A percentile compares a stretch with the other conserved stretches of the same genome.
These are phyloP conservation scores for Vanderwaltozyma tropicalis DNA, from an alignment of 805 yeast species.

Conservation along the genomic window DNA sequence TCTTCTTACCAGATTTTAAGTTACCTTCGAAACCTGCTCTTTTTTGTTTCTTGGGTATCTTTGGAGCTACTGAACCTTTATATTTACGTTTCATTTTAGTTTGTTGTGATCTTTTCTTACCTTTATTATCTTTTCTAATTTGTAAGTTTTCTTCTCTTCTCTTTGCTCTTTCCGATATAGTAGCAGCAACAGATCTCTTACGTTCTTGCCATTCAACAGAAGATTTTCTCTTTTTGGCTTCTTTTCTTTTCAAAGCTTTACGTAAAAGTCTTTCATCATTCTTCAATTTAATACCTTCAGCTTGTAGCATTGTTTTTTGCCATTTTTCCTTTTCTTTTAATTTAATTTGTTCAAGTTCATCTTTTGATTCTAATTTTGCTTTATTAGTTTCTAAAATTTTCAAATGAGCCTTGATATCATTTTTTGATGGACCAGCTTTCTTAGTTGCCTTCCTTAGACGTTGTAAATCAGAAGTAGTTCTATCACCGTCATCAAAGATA, in stretches of 20 bases:
- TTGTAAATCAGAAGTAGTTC: slow-evolving; percentile 62
- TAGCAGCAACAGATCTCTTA: slow-evolving; percentile 65
- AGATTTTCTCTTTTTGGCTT: slow-evolving; percentile 71
- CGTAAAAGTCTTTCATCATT: slow-evolving; percentile 84
- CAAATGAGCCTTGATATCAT: slow-evolving; percentile 78
- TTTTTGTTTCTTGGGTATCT: slow-evolving; percentile 14
- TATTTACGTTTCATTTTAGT: slow-evolving; percentile 56
- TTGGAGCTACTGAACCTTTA: slow-evolving; percentile 43
- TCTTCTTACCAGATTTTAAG: slow-evolving; percentile 25
- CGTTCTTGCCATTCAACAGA: slow-evolving; percentile 91
- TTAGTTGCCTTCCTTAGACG: slow-evolving; percentile 41
- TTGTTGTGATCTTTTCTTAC: slow-evolving; percentile 65
- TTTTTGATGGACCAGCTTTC: slow-evolving; percentile 74
- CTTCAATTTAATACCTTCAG: slow-evolving; percentile 79
- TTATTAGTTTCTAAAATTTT: slow-evolving; percentile 65
- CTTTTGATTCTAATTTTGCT: slow-evolving; percentile 46
- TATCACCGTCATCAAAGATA: slow-evolving; percentile 70
- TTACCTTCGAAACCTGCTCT: slow-evolving; percentile 93
- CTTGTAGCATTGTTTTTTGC: slow-evolving; percentile 73
- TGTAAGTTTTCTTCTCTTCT: slow-evolving; percentile 88
- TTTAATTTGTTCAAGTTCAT: slow-evolving; percentile 48
- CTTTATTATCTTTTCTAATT: slow-evolving; percentile 77
- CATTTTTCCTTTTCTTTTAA: slow-evolving; percentile 68
- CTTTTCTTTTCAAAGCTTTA: slow-evolving; percentile 77
- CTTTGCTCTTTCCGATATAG: slow-evolving; percentile 63